Evolutionary conservation across 495 filamentous ascomycete species (phyloP).

Genomic region (Aspergillus hancockii): DNA sequence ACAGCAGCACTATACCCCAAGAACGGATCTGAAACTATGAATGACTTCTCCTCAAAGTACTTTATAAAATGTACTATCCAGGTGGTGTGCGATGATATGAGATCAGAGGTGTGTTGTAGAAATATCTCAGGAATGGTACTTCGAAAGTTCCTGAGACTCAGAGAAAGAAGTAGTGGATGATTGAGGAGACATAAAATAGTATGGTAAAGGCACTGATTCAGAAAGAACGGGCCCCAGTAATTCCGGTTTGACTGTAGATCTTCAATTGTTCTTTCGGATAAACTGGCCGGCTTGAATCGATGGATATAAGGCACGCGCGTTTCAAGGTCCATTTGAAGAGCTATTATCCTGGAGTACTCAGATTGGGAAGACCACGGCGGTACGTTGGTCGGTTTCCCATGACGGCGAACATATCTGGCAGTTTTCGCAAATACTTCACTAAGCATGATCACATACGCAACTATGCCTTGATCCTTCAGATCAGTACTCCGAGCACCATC

Average conservation of each 20-base stretch:
- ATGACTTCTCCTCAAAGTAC: slow-evolving; percentile 44
- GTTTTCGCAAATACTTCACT: slow-evolving; percentile 47
- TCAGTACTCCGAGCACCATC: slow-evolving; percentile 26
- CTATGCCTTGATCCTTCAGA: slow-evolving; percentile 45
- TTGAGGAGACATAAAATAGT: slow-evolving; percentile 51
- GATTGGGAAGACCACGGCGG: slow-evolving; percentile 53
- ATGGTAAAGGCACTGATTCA: slow-evolving; percentile 52
- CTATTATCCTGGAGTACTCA: slow-evolving; percentile 49
- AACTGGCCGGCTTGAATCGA: slow-evolving; percentile 46
- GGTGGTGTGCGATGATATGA: slow-evolving; percentile 48
- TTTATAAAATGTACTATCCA: slow-evolving; percentile 53
- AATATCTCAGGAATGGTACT: slow-evolving; percentile 53
- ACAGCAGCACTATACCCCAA: slow-evolving; percentile 52
- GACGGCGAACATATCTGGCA: slow-evolving; percentile 44
- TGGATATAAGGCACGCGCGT: slow-evolving; percentile 48
- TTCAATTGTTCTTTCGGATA: slow-evolving; percentile 40
- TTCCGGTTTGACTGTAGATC: slow-evolving; percentile 42
- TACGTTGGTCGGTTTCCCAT: slow-evolving; percentile 44
- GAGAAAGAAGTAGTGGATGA: slow-evolving; percentile 46
- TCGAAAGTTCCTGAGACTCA: slow-evolving; percentile 47
- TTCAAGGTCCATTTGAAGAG: slow-evolving; percentile 50
- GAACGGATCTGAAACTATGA: slow-evolving; percentile 47
- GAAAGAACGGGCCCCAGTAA: slow-evolving; percentile 52
- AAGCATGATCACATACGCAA: slow-evolving; percentile 49
- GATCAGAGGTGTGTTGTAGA: slow-evolving; percentile 47